phyloP scores from a whole-genome alignment of 495 filamentous ascomycete genomes.

The Saxispiralis lemnorum region DNA sequence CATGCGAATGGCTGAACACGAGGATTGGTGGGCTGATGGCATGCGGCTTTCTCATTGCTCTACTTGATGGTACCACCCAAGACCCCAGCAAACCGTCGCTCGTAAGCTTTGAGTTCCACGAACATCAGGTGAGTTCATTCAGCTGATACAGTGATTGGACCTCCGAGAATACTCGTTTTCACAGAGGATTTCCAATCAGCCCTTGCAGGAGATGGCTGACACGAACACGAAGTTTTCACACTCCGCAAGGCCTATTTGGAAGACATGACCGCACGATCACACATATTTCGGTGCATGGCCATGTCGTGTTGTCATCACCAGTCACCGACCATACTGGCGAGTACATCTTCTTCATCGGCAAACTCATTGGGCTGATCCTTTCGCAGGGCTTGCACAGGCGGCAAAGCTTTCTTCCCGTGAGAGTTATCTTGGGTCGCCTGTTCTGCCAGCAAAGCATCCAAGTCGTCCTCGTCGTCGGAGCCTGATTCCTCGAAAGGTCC shows the following conservation, averaged over 20 bases:
- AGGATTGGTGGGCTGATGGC: not conserved
- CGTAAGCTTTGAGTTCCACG: no score
- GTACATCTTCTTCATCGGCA: slow-evolving; percentile 7
- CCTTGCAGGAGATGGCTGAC: not conserved
- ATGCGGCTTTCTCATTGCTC: no score
- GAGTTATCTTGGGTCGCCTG: slow-evolving; percentile 4
- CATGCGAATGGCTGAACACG: not conserved
- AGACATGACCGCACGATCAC: no score
- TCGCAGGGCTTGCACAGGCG: not conserved
- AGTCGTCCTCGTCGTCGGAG: slow-evolving; percentile 29
- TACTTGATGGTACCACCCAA: no score
- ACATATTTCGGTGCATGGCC: no score
- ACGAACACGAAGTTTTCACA: not conserved
- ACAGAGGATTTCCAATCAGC: not conserved
- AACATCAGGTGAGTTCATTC: no score
- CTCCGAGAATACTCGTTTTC: no score
- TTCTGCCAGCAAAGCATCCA: slow-evolving; percentile 31
- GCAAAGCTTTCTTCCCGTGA: not conserved
- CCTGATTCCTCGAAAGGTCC: slow-evolving; percentile 14
- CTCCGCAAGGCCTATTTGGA: not conserved
- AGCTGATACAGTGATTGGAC: no score
- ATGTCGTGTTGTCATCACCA: no score
- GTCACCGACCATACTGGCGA: slow-evolving; percentile 5
- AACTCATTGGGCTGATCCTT: not conserved
- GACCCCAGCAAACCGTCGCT: no score